phyloP scores from a whole-genome alignment of 331 rosid genomes.

The Acacia pycnantha region DNA sequence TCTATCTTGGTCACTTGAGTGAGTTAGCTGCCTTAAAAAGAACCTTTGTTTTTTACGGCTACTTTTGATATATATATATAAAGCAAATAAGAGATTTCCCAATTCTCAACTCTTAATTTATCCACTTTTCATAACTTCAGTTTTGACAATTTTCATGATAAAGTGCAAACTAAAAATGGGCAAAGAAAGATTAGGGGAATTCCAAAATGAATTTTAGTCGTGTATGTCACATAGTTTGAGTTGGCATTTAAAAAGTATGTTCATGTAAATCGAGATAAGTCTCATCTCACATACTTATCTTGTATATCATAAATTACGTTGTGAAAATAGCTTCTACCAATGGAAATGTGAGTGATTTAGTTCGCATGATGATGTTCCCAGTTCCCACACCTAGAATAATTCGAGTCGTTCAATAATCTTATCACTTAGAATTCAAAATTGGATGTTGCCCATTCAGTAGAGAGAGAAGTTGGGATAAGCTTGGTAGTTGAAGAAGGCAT shows the following conservation, averaged over 20 bases:
- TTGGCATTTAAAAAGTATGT: too few species aligned
- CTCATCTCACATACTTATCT: accelerated
- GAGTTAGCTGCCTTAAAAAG: too few species aligned
- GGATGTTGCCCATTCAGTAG: neutral
- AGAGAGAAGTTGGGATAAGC: neutral
- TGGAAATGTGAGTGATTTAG: neutral
- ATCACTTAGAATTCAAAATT: neutral
- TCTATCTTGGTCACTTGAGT: neutral
- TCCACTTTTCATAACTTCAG: neutral
- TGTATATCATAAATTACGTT: too few species aligned
- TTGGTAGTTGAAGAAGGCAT: neutral
- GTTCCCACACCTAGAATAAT: neutral
- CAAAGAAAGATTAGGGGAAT: neutral
- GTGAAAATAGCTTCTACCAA: too few species aligned
- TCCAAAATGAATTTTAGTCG: neutral
- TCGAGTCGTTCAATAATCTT: neutral
- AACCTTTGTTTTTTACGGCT: too few species aligned
- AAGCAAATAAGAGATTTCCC: too few species aligned
- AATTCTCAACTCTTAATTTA: too few species aligned
- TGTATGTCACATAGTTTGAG: too few species aligned
- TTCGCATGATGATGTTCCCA: neutral
- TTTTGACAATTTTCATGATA: neutral
- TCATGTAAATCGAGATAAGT: too few species aligned
- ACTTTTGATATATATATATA: too few species aligned
- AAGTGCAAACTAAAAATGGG: neutral